phyloP scores from a whole-genome alignment of 352 stramenopile species.

The Globisporangium nodosum region DNA sequence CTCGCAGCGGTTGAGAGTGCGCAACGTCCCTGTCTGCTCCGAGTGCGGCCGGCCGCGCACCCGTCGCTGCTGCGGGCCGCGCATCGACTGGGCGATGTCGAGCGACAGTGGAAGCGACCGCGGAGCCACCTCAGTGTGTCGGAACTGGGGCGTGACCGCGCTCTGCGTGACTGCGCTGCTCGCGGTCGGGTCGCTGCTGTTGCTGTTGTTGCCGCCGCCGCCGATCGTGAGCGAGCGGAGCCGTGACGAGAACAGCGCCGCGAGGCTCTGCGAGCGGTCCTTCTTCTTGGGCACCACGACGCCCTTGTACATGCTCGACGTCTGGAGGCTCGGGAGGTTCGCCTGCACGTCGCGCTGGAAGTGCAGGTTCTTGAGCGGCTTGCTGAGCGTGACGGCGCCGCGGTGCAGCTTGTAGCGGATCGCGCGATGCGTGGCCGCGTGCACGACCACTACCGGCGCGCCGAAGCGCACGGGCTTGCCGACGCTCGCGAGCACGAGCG shows the following conservation, averaged over 20 bases:
- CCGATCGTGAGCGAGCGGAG: constrained; percentile 8
- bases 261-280: constrained; percentile 6
- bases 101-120: constrained; percentile 10
- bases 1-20: background rate
- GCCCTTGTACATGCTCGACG: constrained; percentile 22
- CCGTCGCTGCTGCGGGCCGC: background rate
- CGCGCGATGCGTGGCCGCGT: constrained; percentile 55
- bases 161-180: background rate
- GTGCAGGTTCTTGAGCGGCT: constrained; percentile 58
- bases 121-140: constrained; percentile 12
- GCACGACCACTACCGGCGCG: constrained; percentile 47
- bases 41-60: constrained; percentile 1
- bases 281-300: constrained; percentile 7
- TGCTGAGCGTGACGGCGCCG: constrained; percentile 60
- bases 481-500: constrained; percentile 42
- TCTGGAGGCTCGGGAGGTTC: constrained; percentile 43
- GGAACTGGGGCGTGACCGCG: constrained; percentile 2
- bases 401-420: constrained; percentile 53
- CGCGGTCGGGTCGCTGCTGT: background rate
- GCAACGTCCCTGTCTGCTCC: constrained; percentile 6
- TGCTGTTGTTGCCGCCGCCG: background rate
- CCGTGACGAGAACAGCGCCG: constrained; percentile 10
- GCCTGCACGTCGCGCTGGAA: constrained; percentile 53
- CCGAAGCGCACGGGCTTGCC: constrained; percentile 57
- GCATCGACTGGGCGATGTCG: constrained; percentile 10